Evolutionary conservation across 2,329 filamentous ascomycete species (phyloP), one percentile per base, ranked within the genome.

Genomic region (Alternaria alternata): DNA sequence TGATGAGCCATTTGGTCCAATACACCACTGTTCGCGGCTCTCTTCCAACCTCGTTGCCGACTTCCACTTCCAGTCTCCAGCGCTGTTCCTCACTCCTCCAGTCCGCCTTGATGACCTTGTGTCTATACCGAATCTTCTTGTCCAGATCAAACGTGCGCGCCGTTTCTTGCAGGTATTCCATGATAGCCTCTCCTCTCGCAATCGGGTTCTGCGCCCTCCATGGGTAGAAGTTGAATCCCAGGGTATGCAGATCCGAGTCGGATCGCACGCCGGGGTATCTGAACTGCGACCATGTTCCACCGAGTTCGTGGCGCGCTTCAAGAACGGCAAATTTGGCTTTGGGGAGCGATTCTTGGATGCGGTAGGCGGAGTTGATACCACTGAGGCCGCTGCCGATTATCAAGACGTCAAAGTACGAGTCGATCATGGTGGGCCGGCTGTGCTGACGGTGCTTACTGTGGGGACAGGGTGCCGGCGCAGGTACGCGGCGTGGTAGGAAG

Each of bases 201-300:
- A 84, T 84, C 2, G 81, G 75, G 30, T 77, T 79, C 20, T 76
- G 70, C 54, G 85, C 79, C 9, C 79, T 79, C 91, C 91, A 94
- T 0, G 89, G 89, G 42, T 87, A 84, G 87, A 90, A 94, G 1
- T 85, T 78, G 67, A 93, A 93, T 18, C 82, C 82, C 57, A 84
- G 83, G 5, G 82, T 84, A 68, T 83, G 79, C 44, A 84, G 72
- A 63, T 84, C 82, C 0, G 80, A 82, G 61, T 84, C 82, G 18
- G 81, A 83, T 14, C 82, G 80, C 64, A 92, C 89, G 7, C 91
- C 89, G 0, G 90, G 91, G 67, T 93, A 94, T 41, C 84, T 86
- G 80, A 93, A 94, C 2, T 93, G 79, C 69, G 90, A 88, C 91
- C 91, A 94, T 0, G 91, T 94, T 1, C 92, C 91, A 1, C 91